phyloP scores from a whole-genome alignment of 257 asterid species.

The Solanum peruvianum region DNA sequence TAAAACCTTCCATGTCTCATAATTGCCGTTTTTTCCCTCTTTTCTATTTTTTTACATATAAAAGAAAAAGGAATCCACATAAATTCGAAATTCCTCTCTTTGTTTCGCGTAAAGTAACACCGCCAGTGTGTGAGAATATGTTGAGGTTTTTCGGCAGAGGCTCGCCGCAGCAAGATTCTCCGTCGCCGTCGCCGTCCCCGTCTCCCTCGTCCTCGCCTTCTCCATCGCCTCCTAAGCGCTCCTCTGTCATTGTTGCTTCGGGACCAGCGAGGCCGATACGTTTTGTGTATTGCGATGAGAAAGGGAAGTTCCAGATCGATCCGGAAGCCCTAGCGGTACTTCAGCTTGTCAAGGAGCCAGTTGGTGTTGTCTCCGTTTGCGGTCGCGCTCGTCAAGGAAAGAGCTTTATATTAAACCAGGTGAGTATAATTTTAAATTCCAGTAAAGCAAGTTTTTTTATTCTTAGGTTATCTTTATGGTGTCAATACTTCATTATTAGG shows the following conservation, averaged over 20 bases:
- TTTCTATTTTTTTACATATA: not conserved
- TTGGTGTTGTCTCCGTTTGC: constrained; percentile 93
- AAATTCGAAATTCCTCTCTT: not conserved
- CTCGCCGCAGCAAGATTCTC: constrained; percentile 27
- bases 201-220: constrained; percentile 23
- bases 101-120: not conserved
- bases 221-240: constrained; percentile 23
- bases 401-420: constrained; percentile 89
- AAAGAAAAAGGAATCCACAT: not conserved
- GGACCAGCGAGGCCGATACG: constrained; percentile 95
- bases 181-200: constrained; percentile 7
- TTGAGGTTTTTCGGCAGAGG: constrained; percentile 35
- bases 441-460: not conserved
- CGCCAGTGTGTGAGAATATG: constrained; percentile 18
- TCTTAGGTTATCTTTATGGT: not conserved
- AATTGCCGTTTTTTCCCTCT: not conserved
- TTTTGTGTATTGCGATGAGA: constrained; percentile 75
- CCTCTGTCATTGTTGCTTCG: constrained; percentile 24
- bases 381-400: constrained; percentile 99
- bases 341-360: constrained; percentile 87
- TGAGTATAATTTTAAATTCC: not conserved
- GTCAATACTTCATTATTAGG: not conserved
- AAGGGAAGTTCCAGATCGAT: constrained; percentile 84
- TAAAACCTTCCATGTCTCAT: not conserved
- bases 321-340: constrained; percentile 94